Base-by-base conservation (phyloP, 768 basidiomycete genomes). In the Rhodotorula graminis region DNA sequence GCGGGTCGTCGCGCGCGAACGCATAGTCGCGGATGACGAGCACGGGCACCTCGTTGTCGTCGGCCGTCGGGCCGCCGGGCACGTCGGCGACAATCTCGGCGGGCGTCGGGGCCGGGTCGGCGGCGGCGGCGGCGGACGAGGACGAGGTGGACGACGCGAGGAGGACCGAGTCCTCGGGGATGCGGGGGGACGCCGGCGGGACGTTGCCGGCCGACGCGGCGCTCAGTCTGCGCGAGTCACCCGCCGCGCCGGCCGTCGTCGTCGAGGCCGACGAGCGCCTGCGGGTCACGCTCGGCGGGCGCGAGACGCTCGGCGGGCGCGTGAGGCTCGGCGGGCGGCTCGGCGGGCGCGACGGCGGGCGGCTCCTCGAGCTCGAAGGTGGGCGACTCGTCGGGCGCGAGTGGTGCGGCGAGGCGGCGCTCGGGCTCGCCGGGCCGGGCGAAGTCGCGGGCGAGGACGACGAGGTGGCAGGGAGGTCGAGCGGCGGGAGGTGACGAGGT, bases 1-100 rank as follows among this genome's bases (percentile, higher is more conserved):
- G 61, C 42, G 71, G 63, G n/a, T 73, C 71, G 18, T n/a, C 12
- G 3, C 16, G 23, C 33, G 57, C 27, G 46, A 65, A 73, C 37
- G 71, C 71, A n/a, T 64, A 73, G 59, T 73, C 71, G 23, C 71
- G 55, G 16, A 73, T 52, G 19, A 63, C 12, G 58, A 73, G 23
- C 40, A 50, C 11, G 44, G 44, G 44, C 14, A 46, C 14, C 44
- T 12, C 44, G 14, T 46, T 18, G 44, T 46, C 44, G 14, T 46
- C 44, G 44, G 44, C 44, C 6, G 44, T 46, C 14, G 44, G 44
- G 8, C 44, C 44, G 44, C 44, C 44, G 44, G 44, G 44, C 44
- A 3, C 5, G 44, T 46, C 44, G 12, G 44, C 44, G 14, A 18
- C 44, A 14, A 46, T 18, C 6, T 46, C 44, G 14, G 44, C 44